These are phyloP conservation scores for Aspergillus bridgeri DNA, from an alignment of 495 filamentous ascomycete species.

Conservation along the genomic window DNA sequence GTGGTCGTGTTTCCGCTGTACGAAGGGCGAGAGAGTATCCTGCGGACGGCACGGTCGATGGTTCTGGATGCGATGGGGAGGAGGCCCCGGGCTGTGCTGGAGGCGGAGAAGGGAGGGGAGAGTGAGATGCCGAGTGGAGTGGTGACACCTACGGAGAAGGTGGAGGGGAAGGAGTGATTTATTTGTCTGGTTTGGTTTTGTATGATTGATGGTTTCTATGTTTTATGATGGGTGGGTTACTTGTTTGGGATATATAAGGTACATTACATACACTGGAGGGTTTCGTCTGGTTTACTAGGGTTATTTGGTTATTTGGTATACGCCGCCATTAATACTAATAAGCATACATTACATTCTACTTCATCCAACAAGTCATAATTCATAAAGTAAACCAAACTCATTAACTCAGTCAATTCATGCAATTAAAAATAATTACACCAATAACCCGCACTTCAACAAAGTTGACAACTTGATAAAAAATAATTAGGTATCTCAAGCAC, in stretches of 20 bases:
- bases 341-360: too few relatives aligned
- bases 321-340: too few relatives aligned
- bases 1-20: constrained; percentile 83
- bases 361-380: too few relatives aligned
- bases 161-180: constrained; percentile 26
- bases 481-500: background rate
- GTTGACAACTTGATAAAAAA: background rate
- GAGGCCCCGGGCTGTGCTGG: constrained; percentile 29
- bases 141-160: constrained; percentile 30
- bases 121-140: constrained; percentile 26
- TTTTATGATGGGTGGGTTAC: background rate
- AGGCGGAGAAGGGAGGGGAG: constrained; percentile 16
- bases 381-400: too few relatives aligned
- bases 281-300: too few relatives aligned
- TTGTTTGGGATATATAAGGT: too few relatives aligned
- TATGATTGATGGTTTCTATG: background rate
- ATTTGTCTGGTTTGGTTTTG: constrained; percentile 6
- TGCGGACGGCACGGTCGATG: constrained; percentile 62
- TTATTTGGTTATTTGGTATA: too few relatives aligned
- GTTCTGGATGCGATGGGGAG: constrained; percentile 65
- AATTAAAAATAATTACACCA: background rate
- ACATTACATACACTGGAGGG: too few relatives aligned
- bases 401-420: too few relatives aligned
- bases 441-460: background rate
- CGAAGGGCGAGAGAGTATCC: constrained; percentile 71